These are phyloP conservation scores for Aegilops bicornis DNA, from an alignment of 176 grass and related monocot genomes.

Conservation along the genomic window DNA sequence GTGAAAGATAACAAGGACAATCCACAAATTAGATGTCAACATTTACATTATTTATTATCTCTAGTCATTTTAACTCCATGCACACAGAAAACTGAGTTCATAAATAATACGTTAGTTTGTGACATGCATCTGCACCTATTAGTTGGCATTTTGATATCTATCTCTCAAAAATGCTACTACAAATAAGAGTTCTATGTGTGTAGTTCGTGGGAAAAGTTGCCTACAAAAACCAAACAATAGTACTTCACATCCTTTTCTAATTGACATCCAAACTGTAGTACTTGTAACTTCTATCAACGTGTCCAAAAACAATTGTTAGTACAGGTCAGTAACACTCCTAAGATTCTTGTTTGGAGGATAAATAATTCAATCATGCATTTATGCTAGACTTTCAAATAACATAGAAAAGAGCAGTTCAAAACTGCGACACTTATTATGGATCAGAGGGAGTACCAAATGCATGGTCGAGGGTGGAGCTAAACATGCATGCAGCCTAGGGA, in stretches of 20 bases:
- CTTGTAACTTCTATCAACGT: constrained; percentile 8
- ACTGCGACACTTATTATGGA: no score
- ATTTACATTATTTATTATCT: not conserved
- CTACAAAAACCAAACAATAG: not conserved
- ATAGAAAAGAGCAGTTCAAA: not conserved
- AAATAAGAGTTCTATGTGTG: not conserved
- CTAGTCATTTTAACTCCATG: not conserved
- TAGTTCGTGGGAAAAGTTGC: not conserved
- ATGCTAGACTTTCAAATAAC: not conserved
- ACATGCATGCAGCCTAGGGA: not conserved
- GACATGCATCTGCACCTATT: not conserved
- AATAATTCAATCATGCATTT: not conserved
- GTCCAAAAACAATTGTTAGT: not conserved
- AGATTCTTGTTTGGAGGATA: not conserved
- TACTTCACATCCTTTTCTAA: not conserved
- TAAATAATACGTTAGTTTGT: not conserved
- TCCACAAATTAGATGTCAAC: constrained; percentile 17
- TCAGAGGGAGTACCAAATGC: not conserved
- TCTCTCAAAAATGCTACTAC: not conserved
- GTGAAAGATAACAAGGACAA: constrained; percentile 20
- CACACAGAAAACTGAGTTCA: not conserved
- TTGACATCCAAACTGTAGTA: not conserved
- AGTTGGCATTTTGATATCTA: constrained; percentile 1
- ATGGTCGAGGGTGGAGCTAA: not conserved
- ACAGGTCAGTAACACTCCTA: constrained; percentile 2